Conservation (phyloP, 176 grass and related monocot genomes). For the Hsuehochloa calcarea region DNA sequence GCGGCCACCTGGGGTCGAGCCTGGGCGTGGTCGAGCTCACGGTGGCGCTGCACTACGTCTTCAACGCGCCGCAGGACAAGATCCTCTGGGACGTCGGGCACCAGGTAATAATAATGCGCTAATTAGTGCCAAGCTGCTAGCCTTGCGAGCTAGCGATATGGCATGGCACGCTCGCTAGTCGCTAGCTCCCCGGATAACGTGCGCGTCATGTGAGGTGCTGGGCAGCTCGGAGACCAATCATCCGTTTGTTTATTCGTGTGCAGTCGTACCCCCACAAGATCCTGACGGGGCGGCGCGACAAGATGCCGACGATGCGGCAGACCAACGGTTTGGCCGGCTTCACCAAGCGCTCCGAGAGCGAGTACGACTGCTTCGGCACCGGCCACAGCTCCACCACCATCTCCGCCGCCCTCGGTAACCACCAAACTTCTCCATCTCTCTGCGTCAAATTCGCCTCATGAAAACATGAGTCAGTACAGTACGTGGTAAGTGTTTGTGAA, state of each 20-base stretch:
- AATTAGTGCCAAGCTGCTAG: background rate
- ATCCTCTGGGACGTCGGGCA: conserved; percentile 98
- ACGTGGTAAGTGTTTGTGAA: background rate
- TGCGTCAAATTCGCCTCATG: background rate
- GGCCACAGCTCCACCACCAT: conserved; percentile 97
- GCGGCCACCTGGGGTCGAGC: conserved; percentile 92
- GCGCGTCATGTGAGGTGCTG: conserved; percentile 20
- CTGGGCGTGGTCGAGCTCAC: conserved; percentile 95
- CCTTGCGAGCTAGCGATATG: background rate
- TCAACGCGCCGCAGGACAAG: conserved; percentile 84
- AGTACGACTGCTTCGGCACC: conserved; percentile 89
- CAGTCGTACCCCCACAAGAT: conserved; percentile 99
- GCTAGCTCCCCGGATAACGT: background rate
- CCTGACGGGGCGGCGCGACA: conserved; percentile 84
- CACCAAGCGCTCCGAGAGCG: conserved; percentile 83
- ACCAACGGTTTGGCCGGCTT: conserved; percentile 87
- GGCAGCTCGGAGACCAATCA: background rate
- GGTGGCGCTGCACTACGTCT: conserved; percentile 90
- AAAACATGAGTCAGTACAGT: background rate
- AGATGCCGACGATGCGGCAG: conserved; percentile 94
- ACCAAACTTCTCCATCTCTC: background rate
- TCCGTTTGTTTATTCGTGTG: background rate
- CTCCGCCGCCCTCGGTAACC: conserved; percentile 79
- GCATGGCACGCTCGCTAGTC: background rate
- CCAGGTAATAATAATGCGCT: conserved; percentile 45